phyloP scores from a whole-genome alignment of 2,329 filamentous ascomycete genomes.

The Aspergillus alliaceus region DNA sequence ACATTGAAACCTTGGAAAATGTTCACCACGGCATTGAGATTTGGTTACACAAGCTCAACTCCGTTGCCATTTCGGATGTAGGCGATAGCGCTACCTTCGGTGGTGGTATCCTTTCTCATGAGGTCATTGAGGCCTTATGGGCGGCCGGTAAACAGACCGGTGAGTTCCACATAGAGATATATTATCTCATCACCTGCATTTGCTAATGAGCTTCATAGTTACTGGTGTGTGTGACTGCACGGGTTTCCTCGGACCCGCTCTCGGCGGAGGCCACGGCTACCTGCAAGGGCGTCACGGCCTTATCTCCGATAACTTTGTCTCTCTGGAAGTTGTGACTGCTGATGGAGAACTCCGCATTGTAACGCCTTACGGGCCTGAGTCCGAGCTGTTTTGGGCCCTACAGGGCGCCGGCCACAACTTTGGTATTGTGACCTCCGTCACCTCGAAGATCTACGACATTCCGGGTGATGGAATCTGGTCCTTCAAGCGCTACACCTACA shows the following conservation, averaged over 20 bases:
- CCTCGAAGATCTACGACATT: conserved; percentile 46
- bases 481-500: conserved; percentile 7
- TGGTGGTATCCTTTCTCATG: conserved; percentile 49
- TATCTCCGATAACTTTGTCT: conserved; percentile 54
- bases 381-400: conserved; percentile 56
- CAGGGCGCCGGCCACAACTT: conserved; percentile 59
- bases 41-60: conserved; percentile 28
- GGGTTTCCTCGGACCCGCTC: conserved; percentile 48
- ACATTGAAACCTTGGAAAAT: conserved; percentile 4
- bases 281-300: conserved; percentile 56
- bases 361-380: not conserved
- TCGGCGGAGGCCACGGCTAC: conserved; percentile 60
- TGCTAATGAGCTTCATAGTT: conserved; percentile 15
- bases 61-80: conserved; percentile 37
- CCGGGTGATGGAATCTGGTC: conserved; percentile 7
- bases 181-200: no score
- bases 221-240: conserved; percentile 56
- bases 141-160: conserved; percentile 50
- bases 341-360: conserved; percentile 36
- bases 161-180: not conserved
- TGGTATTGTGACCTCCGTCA: conserved; percentile 52
- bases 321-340: conserved; percentile 53
- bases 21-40: conserved; percentile 16
- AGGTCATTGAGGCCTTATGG: conserved; percentile 52
- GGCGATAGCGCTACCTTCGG: conserved; percentile 49